phyloP scores from a whole-genome alignment of 192 early-diverging fungal species.

The Backusella psychrophila region DNA sequence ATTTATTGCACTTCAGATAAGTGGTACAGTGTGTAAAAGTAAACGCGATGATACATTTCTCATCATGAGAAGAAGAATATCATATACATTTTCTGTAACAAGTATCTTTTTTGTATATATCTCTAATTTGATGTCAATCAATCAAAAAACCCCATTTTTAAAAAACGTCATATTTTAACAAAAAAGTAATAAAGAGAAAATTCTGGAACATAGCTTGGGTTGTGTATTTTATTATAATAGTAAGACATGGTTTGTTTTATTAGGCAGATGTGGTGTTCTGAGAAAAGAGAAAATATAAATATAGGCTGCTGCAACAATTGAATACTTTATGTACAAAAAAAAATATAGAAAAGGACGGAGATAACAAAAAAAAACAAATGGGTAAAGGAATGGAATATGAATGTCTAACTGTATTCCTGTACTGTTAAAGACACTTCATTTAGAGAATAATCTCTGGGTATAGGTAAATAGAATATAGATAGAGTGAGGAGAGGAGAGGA shows the following conservation, averaged over 20 bases:
- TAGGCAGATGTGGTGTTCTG: not conserved
- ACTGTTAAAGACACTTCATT: conserved; percentile 3
- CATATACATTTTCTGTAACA: not conserved
- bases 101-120: not conserved
- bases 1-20: not conserved
- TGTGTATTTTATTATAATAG: not conserved
- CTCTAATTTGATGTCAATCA: not conserved
- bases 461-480: not conserved
- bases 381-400: not conserved
- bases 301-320: not conserved
- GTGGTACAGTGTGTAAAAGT: not conserved
- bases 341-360: not conserved
- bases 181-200: conserved; percentile 1
- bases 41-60: not conserved
- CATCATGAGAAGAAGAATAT: not conserved
- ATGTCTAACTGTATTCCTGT: conserved; percentile 3
- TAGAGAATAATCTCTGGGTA: not conserved
- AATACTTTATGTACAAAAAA: conserved; percentile 4
- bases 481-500: not conserved
- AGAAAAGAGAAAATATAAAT: not conserved
- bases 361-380: not conserved
- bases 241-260: not conserved
- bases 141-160: not conserved
- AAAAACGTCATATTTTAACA: not conserved
- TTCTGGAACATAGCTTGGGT: not conserved